Percentiles rank a stretch among this genome's conserved stretches.
Conservation (phyloP, 1,139 yeast species). For the Kodamaea sp. region DNA sequence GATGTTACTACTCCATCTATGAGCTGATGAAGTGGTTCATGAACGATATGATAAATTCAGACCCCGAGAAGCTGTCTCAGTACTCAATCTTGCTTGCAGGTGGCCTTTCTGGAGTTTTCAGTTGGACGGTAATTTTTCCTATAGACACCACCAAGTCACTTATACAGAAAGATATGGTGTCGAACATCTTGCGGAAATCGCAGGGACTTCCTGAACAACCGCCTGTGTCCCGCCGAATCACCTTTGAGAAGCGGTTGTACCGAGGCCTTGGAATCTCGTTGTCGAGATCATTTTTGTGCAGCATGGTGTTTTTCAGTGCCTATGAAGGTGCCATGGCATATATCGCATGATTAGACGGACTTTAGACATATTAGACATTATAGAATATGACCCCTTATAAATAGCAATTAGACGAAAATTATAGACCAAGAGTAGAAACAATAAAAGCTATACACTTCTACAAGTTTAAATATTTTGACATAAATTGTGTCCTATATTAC, state of each 20-base stretch:
- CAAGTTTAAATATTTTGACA: too few species aligned
- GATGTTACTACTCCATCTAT: slow-evolving; percentile 71
- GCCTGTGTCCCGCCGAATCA: slow-evolving; percentile 29
- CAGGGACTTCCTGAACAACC: slow-evolving; percentile 45
- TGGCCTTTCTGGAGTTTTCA: slow-evolving; percentile 72
- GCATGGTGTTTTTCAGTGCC: slow-evolving; percentile 72
- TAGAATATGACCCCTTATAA: too few species aligned
- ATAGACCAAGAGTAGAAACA: too few species aligned
- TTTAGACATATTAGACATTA: too few species aligned
- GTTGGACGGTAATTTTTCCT: slow-evolving; percentile 78
- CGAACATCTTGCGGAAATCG: slow-evolving; percentile 57
- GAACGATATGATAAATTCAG: slow-evolving; percentile 33
- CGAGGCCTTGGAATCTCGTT: slow-evolving; percentile 78
- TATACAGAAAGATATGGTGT: slow-evolving; percentile 71
- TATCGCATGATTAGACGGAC: slow-evolving; percentile 38
- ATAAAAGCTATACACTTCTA: too few species aligned
- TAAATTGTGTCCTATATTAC: too few species aligned
- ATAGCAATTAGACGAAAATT: too few species aligned
- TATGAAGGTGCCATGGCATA: slow-evolving; percentile 68
- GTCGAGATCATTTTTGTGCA: slow-evolving; percentile 68
- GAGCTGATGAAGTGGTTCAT: slow-evolving; percentile 64
- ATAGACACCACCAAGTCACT: slow-evolving; percentile 77
- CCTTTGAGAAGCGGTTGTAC: slow-evolving; percentile 55
- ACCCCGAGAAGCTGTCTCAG: slow-evolving; percentile 32
- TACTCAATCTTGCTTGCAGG: slow-evolving; percentile 59